Evolutionary conservation across 495 filamentous ascomycete species (phyloP), one percentile per base, ranked within the genome.

Genomic region (Neurospora hispaniola): DNA sequence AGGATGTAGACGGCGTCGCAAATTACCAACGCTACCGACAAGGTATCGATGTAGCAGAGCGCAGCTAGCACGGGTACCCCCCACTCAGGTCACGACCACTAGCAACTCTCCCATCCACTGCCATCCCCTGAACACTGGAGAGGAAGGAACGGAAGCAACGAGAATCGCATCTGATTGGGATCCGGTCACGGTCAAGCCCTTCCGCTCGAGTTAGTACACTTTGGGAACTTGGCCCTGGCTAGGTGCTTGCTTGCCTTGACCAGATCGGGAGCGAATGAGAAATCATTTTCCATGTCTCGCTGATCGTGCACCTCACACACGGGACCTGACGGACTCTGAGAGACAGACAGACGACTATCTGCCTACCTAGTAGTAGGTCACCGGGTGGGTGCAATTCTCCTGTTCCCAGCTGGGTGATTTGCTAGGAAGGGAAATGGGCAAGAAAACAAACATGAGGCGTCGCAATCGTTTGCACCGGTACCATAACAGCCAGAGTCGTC

Each of bases 21-120:
- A 80, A 80, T 81, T 79, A 76, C 78, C 76, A 79, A 80, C 79
- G 78, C 79, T 66, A 31, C 27, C 27, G 27, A 31, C 27, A 31
- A 66, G 54, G 35, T 38, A 6, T 31, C 27, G 27, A 31, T 38
- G 35, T 38, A 38, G 35, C 23, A 38, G 20, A 31, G 23, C 23
- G 54, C 14, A 66, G 23, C 54, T 35, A 27, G 54, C 12, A 59
- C 27, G 12, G 54, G 20, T 20, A 35, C 23, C 54, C 35, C 27
- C 54, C 54, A 66, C 54, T 59, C 54, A 38, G 35, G 35, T 38
- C 35, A 8, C 27, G 27, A 7, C 12, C 54, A 66, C 54, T 66
- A 27, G 54, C 27, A 66, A 27, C 54, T 66, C 31, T 27, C 23
- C 46, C 46, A 54, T 54, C 46, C 46, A 54, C 20, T 54, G 20